Percentiles rank a stretch among this genome's conserved stretches.
phyloP scores from a whole-genome alignment of 306 rosid species.

The Trifolium repens region DNA sequence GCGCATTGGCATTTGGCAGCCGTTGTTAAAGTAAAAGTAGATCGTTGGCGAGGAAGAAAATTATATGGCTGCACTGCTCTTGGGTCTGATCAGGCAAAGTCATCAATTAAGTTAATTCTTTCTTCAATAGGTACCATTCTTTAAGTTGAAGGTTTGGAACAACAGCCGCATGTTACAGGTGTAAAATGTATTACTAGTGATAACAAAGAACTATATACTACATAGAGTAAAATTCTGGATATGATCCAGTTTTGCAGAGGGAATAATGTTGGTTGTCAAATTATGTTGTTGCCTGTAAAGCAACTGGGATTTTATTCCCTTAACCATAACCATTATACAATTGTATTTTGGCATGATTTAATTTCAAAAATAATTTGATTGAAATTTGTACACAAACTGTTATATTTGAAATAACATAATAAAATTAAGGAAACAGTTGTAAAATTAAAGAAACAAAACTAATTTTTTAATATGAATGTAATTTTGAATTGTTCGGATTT shows the following conservation, averaged over 20 bases:
- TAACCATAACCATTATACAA: conserved; percentile 1
- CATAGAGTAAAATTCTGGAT: conserved; percentile 35
- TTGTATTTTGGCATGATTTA: conserved; percentile 29
- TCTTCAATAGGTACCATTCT: conserved; percentile 51
- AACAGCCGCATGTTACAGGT: conserved; percentile 37
- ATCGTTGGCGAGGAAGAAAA: conserved; percentile 19
- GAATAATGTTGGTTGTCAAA: conserved; percentile 28
- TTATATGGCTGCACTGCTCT: conserved; percentile 16
- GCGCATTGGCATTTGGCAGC: conserved; percentile 23
- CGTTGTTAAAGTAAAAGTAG: conserved; percentile 20
- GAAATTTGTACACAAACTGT: conserved; percentile 7
- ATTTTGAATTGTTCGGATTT: too few species aligned
- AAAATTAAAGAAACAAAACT: too few species aligned
- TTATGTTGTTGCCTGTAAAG: conserved; percentile 43
- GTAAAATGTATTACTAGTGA: conserved; percentile 41
- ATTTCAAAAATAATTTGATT: conserved; percentile 1
- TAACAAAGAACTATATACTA: conserved; percentile 30
- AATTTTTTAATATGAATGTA: too few species aligned
- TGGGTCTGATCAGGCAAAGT: conserved; percentile 33
- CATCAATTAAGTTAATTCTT: conserved; percentile 46
- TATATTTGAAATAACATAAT: too few species aligned
- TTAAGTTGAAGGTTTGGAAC: conserved; percentile 47
- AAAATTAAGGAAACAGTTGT: too few species aligned
- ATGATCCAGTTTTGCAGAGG: conserved; percentile 37
- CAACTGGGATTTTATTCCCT: conserved; percentile 35